A percentile compares a stretch with the other conserved stretches of the same genome.
Evolutionary conservation across 345 rosid genomes (phyloP).

Genomic region (Hibiscus syriacus): DNA sequence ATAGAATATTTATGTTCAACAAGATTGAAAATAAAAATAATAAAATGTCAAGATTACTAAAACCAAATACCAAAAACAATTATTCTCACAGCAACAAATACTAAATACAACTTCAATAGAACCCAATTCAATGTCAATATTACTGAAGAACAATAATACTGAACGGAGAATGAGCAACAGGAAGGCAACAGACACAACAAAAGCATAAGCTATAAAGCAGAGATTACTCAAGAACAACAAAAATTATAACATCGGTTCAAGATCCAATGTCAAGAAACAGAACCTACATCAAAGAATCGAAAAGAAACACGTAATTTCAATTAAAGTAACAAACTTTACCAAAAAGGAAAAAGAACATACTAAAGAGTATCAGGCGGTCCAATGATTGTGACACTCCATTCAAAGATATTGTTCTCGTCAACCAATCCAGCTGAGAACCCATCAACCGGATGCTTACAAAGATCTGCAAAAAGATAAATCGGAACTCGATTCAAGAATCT

Average conservation of each 20-base stretch:
- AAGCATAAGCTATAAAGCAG: background rate
- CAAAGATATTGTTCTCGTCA: conserved; percentile 84
- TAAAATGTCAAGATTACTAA: too few relatives aligned
- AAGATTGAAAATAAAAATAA: too few relatives aligned
- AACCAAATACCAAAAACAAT: too few relatives aligned
- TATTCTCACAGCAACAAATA: background rate
- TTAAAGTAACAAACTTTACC: background rate
- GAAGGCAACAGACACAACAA: too few relatives aligned
- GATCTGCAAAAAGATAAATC: conserved; percentile 60
- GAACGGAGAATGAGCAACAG: background rate
- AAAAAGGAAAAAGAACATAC: conserved; percentile 24
- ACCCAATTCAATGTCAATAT: background rate
- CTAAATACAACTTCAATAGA: background rate
- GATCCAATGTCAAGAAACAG: conserved; percentile 12
- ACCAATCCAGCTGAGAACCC: conserved; percentile 98
- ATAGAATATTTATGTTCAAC: too few relatives aligned
- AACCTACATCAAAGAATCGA: background rate
- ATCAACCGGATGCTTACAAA: conserved; percentile 90
- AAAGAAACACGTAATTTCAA: background rate
- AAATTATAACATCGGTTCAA: background rate
- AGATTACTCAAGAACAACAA: background rate
- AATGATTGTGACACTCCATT: conserved; percentile 90
- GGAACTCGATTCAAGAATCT: conserved; percentile 9
- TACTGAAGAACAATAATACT: background rate
- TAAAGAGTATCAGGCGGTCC: conserved; percentile 97